Evolutionary conservation across 225 moss, liverwort and hornwort genomes (phyloP).

Genomic region (Bryoerythrophyllum caledonicum): DNA sequence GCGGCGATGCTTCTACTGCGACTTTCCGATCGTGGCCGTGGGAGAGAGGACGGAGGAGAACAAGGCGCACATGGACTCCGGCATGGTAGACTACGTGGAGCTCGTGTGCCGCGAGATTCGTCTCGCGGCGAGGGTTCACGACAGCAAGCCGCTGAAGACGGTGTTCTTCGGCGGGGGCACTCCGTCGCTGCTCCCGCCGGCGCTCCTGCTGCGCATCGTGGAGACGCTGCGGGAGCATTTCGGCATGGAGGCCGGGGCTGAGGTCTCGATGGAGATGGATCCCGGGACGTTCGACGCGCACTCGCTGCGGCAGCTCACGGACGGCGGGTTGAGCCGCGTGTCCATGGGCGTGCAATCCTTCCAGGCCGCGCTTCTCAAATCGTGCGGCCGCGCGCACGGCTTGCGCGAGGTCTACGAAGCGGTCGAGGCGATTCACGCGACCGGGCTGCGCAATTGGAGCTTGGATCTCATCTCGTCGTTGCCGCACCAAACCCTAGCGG

Average conservation of each 20-base stretch:
- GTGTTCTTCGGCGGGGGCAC: constrained; percentile 97
- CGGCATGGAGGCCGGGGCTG: constrained; percentile 55
- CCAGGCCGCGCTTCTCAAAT: constrained; percentile 61
- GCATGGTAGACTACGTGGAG: constrained; percentile 80
- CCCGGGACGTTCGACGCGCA: constrained; percentile 80
- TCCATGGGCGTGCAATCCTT: constrained; percentile 96
- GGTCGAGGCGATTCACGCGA: constrained; percentile 66
- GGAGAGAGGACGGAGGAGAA: constrained; percentile 68
- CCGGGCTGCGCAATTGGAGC: constrained; percentile 78
- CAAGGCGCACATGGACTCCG: constrained; percentile 53
- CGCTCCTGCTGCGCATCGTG: constrained; percentile 67
- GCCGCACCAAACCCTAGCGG: constrained; percentile 66
- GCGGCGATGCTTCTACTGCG: constrained; percentile 94
- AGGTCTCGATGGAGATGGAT: constrained; percentile 97
- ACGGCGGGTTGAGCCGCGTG: constrained; percentile 73
- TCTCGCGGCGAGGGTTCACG: constrained; percentile 43
- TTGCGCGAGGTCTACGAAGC: constrained; percentile 82
- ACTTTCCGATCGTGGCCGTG: constrained; percentile 84
- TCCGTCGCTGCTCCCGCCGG: constrained; percentile 75
- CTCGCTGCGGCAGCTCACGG: constrained; percentile 61
- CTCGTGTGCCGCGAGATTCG: constrained; percentile 84
- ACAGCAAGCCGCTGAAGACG: constrained; percentile 50
- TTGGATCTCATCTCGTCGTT: constrained; percentile 86
- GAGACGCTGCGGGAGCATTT: constrained; percentile 51
- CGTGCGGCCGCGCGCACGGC: constrained; percentile 85